Evolutionary conservation across 805 yeast genomes (phyloP), one percentile per base, ranked within the genome.

Genomic region (Vanderwaltozyma verrucispora): DNA sequence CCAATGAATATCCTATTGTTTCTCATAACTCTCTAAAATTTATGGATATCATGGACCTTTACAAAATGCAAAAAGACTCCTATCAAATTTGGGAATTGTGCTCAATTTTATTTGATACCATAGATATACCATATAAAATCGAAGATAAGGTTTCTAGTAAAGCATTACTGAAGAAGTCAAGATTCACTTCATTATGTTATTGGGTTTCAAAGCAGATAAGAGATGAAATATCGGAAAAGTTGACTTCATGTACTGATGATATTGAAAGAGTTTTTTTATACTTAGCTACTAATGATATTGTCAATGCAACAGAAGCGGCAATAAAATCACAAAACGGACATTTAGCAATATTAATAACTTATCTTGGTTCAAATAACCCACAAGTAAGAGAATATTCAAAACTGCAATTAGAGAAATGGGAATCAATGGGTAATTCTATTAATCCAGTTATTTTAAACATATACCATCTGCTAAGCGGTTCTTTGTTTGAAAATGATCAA

Each of bases 351-450:
- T 50, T 85, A 20, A 56, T 89, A 11, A 70, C 95, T 0, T 61
- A 82, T 30, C 54, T 81, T 7, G 94, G 84, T 25, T 77, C 92
- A 0, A 79, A 80, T 47, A 82, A 79, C 46, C 68, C 68, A 1
- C 65, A 68, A 1, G 78, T 81, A 3, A 65, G 67, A 35, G 50
- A 49, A 1, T 64, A 75, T 36, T 88, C 96, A 0, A 45, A 52
- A 6, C 56, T 57, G 25, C 96, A 87, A 58, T 57, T 89, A 18
- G 59, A 63, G 2, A 73, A 71, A 28, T 88, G 96, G 96, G 55
- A 56, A 23, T 62, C 65, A 3, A 60, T 62, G 5, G 64, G 60
- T 62, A 4, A 38, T 64, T 23, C 54, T 51, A 21, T 59, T 56
- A 33, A 75, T 80, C 38, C 87, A 1, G 60, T 71, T 3, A 57